These are phyloP conservation scores for Leonotis leonurus DNA, from an alignment of 257 asterid genomes.

Conservation along the genomic window DNA sequence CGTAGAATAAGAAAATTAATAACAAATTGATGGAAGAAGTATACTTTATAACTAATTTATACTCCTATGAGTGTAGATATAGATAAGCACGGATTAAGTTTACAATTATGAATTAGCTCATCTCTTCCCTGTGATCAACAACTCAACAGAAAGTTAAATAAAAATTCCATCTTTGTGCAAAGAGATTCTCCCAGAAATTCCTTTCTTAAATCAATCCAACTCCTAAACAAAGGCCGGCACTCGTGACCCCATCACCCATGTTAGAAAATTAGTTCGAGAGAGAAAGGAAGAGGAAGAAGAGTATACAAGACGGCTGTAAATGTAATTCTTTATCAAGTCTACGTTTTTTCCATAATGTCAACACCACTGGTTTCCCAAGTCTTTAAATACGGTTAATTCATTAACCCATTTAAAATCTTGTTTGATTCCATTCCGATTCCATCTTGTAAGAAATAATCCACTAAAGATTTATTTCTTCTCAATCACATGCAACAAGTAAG, in stretches of 20 bases:
- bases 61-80: too few species aligned
- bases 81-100: too few species aligned
- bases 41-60: too few species aligned
- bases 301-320: background rate
- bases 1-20: too few species aligned
- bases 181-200: background rate
- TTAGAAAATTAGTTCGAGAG: background rate
- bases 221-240: constrained; percentile 1
- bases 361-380: too few species aligned
- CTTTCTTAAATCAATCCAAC: too few species aligned
- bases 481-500: constrained; percentile 9
- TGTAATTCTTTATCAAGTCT: constrained; percentile 19
- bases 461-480: too few species aligned
- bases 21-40: too few species aligned
- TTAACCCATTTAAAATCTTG: background rate
- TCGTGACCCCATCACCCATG: background rate
- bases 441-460: background rate
- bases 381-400: background rate
- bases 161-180: background rate
- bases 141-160: background rate
- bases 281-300: too few species aligned
- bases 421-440: background rate
- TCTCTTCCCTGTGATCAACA: background rate
- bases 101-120: too few species aligned
- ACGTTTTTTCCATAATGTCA: constrained; percentile 24